Evolutionary conservation across 73 alveolate species (phyloP).

Genomic region (Paramecium octaurelia): DNA sequence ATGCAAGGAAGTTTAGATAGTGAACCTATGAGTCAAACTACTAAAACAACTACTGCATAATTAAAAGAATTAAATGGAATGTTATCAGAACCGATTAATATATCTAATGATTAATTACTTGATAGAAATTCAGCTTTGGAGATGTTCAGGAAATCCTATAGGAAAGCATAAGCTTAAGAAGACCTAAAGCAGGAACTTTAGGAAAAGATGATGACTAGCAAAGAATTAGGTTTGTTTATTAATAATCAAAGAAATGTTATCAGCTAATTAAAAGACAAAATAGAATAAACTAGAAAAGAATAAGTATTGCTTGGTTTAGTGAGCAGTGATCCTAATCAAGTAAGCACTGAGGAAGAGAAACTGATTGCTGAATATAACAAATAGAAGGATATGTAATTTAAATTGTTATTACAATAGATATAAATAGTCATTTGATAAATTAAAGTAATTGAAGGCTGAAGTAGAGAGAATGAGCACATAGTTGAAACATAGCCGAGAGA

Average conservation of each 20-base stretch:
- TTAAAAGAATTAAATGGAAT: slow-evolving; percentile 50
- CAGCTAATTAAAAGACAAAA: slow-evolving; percentile 65
- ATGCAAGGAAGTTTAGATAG: not conserved
- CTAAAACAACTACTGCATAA: slow-evolving; percentile 32
- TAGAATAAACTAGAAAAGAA: slow-evolving; percentile 82
- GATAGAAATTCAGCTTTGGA: slow-evolving; percentile 86
- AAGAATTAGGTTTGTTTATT: slow-evolving; percentile 70
- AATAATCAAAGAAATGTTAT: slow-evolving; percentile 73
- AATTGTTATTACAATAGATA: not conserved
- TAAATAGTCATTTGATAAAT: slow-evolving; percentile 64
- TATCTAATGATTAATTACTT: slow-evolving; percentile 72
- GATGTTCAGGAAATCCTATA: slow-evolving; percentile 80
- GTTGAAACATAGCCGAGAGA: slow-evolving; percentile 70
- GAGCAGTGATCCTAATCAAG: slow-evolving; percentile 64
- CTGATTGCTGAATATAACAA: slow-evolving; percentile 61
- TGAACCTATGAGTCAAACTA: not conserved
- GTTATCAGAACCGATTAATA: slow-evolving; percentile 62
- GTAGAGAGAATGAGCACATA: slow-evolving; percentile 76
- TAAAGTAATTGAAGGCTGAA: slow-evolving; percentile 79
- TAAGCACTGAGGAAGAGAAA: slow-evolving; percentile 71
- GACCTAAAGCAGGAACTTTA: slow-evolving; percentile 73
- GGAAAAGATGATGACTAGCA: slow-evolving; percentile 71
- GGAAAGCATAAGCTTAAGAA: slow-evolving; percentile 87
- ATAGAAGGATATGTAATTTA: slow-evolving; percentile 62
- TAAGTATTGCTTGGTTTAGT: slow-evolving; percentile 83